Percentiles rank a stretch among this genome's conserved stretches.
These are phyloP conservation scores for Nigrospora osmanthi DNA, from an alignment of 2,329 filamentous ascomycete species.

Conservation along the genomic window DNA sequence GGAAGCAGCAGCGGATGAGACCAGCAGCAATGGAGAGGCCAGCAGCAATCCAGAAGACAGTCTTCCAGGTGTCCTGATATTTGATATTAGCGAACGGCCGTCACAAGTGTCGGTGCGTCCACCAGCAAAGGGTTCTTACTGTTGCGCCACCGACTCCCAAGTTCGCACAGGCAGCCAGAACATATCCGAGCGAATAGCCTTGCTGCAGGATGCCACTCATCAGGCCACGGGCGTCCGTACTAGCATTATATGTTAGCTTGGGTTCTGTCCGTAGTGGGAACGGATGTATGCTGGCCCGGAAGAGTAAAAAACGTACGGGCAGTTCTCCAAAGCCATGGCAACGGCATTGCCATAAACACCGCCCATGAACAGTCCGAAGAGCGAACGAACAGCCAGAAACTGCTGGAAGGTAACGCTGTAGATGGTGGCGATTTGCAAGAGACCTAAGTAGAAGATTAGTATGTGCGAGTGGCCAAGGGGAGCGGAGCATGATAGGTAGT, in stretches of 20 bases:
- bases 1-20: slow-evolving; percentile 58
- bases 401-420: slow-evolving; percentile 65
- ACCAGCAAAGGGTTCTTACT: too few species aligned
- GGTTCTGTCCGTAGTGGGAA: not conserved
- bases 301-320: slow-evolving; percentile 39
- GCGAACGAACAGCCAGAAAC: slow-evolving; percentile 65
- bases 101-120: too few species aligned
- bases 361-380: slow-evolving; percentile 76
- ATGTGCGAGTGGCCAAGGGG: not conserved
- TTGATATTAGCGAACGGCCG: too few species aligned
- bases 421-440: slow-evolving; percentile 67
- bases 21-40: slow-evolving; percentile 63
- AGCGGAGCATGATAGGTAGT: slow-evolving; percentile 35
- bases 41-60: slow-evolving; percentile 65
- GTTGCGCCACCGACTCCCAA: slow-evolving; percentile 59
- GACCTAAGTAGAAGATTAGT: slow-evolving; percentile 21
- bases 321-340: slow-evolving; percentile 70
- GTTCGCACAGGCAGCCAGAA: slow-evolving; percentile 69
- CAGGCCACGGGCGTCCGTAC: slow-evolving; percentile 61
- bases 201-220: slow-evolving; percentile 80
- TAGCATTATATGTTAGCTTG: slow-evolving; percentile 12
- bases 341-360: slow-evolving; percentile 74
- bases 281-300: too few species aligned
- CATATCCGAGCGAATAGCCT: slow-evolving; percentile 74
- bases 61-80: slow-evolving; percentile 57